phyloP scores from a whole-genome alignment of 2,329 filamentous ascomycete species.

The Leptographium radiaticola region DNA sequence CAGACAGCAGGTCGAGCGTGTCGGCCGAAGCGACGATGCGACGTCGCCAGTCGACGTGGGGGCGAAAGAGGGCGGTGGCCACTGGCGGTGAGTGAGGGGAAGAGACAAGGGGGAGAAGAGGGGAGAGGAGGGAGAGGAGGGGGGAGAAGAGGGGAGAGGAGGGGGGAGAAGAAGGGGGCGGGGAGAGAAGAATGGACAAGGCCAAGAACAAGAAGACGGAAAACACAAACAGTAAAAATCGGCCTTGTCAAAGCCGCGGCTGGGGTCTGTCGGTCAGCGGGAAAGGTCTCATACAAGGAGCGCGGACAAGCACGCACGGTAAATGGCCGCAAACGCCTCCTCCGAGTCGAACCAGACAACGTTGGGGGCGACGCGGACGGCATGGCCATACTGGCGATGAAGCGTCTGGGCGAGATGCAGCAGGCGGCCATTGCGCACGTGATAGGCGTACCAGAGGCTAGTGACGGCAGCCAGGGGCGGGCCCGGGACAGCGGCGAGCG shows the following conservation, averaged over 20 bases:
- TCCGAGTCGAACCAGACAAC: conserved; percentile 38
- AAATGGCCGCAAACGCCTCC: conserved; percentile 34
- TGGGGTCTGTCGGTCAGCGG: conserved; percentile 21
- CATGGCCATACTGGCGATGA: conserved; percentile 33
- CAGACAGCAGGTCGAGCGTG: conserved; percentile 37
- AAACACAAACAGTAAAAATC: conserved; percentile 34
- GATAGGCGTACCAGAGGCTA: conserved; percentile 32
- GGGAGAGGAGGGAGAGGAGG: too few relatives aligned
- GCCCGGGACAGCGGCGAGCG: conserved; percentile 31
- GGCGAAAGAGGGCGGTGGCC: conserved; percentile 30
- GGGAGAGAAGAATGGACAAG: too few relatives aligned
- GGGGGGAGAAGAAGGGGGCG: too few relatives aligned
- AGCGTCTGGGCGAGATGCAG: conserved; percentile 26
- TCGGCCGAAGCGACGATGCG: conserved; percentile 24
- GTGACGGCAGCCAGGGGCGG: conserved; percentile 33
- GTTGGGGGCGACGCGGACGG: conserved; percentile 39
- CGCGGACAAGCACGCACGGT: conserved; percentile 21
- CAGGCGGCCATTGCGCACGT: conserved; percentile 30
- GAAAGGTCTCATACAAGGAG: too few relatives aligned
- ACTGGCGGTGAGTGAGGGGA: conserved; percentile 18
- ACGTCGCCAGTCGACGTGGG: conserved; percentile 24
- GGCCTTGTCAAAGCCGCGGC: conserved; percentile 35
- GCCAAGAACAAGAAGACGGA: background rate
- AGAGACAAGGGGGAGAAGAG: background rate
- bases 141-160: too few relatives aligned